Conservation (phyloP, 2,329 filamentous ascomycete genomes). For the Pseudogymnoascus sp. region DNA sequence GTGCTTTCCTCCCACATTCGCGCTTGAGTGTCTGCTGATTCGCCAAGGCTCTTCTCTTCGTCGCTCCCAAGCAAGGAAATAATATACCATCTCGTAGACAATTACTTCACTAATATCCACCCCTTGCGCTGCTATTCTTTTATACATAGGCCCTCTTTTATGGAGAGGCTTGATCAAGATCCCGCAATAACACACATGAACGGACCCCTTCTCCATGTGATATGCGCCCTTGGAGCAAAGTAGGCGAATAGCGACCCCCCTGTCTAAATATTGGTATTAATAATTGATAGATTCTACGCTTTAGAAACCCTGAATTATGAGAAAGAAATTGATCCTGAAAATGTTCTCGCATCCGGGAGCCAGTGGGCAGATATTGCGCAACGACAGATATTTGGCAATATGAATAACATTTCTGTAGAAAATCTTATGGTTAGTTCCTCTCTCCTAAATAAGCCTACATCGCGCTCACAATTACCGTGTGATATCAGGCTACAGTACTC, state of each 20-base stretch:
- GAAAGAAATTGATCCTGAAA: not conserved
- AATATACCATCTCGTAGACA: constrained; percentile 16
- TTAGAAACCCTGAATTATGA: not conserved
- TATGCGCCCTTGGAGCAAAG: constrained; percentile 24
- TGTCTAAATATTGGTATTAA: not conserved
- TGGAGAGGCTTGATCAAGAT: constrained; percentile 24
- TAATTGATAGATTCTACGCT: constrained; percentile 1
- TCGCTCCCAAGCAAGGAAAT: not conserved
- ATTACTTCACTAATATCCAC: constrained; percentile 26
- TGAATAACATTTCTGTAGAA: constrained; percentile 7
- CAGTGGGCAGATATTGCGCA: constrained; percentile 11
- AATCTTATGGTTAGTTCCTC: constrained; percentile 11
- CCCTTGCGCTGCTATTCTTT: constrained; percentile 25
- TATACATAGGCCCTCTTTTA: constrained; percentile 25
- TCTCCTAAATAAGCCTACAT: not conserved
- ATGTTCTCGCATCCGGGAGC: constrained; percentile 5
- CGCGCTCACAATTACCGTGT: not conserved
- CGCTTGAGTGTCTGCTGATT: not conserved
- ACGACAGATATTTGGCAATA: not conserved
- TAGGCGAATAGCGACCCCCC: constrained; percentile 10
- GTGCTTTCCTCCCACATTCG: not conserved
- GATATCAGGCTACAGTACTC: constrained; percentile 23
- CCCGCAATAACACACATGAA: constrained; percentile 14
- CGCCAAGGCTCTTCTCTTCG: constrained; percentile 2
- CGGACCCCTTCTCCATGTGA: constrained; percentile 22